Base-by-base conservation (phyloP, 2,329 filamentous ascomycete genomes). In the Leptographium procerum region DNA sequence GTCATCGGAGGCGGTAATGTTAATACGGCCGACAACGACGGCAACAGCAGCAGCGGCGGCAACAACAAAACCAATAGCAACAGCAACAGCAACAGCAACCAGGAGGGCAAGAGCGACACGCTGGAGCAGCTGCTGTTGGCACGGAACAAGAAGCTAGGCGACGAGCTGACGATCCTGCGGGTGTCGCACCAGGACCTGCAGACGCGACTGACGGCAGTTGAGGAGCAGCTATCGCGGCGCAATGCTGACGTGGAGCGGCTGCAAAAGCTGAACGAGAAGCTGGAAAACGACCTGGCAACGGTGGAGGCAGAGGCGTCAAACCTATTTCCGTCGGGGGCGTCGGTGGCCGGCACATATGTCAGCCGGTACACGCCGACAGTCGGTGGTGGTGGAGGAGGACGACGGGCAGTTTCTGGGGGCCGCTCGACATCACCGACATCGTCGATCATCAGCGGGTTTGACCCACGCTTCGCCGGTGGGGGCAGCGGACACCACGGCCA, bases 371-470 rank as follows among this genome's bases (percentile, higher is more conserved):
- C 88, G 2, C 85, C 88, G 2, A 77, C 80, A 2, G 71, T 77
- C 77, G 45, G 77, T 79, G 71, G 77, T 10, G 14, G 77, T 76
- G 45, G 77, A 80, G 52, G 34, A 10, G 33, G 22, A 24, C 1
- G 79, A 82, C 22, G 81, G 88, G 54, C 26, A 26, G 9, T 11
- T 24, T 7, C 83, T 84, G 60, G 61, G 0, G 63, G 62, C 2
- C 82, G 86, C 47, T 77, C 79, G 55, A 82, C 87, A 19, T 97
- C 94, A 3, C 95, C 94, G 0, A 97, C 94, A 1, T 97, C 92
- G 4, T 97, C 92, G 24, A 97, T 99, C 66, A 97, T 99, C 66
- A 96, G 91, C 61, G 94, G 94, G n/a, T 91, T 96, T 68, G 89
- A 95, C 67, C 85, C 88, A 26, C 80, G 83, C 50, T 57, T 76